Evolutionary conservation across 305 asterid species (phyloP).

Genomic region (Lippia alba): DNA sequence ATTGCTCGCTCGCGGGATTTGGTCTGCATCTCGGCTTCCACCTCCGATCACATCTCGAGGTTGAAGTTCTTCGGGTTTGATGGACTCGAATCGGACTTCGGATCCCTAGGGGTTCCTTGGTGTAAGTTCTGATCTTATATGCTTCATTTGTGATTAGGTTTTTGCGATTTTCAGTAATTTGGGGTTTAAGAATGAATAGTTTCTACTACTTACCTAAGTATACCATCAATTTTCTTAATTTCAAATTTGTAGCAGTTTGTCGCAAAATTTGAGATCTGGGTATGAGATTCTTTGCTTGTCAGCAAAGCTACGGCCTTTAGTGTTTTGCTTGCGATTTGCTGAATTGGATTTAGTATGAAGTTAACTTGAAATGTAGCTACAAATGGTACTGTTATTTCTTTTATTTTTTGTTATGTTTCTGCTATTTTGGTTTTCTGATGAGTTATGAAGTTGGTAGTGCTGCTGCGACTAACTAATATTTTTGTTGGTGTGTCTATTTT

Average conservation of each 20-base stretch:
- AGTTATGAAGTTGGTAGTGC: neutral
- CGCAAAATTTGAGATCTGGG: constrained; percentile 26
- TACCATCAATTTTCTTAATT: neutral
- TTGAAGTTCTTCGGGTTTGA: constrained; percentile 83
- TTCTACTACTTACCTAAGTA: neutral
- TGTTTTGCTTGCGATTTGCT: constrained; percentile 12
- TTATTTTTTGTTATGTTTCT: neutral
- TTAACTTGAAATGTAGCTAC: neutral
- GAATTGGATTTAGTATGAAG: constrained; percentile 20
- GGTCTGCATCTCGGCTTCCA: constrained; percentile 83
- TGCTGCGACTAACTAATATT: constrained; percentile 15
- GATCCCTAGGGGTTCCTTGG: constrained; percentile 98
- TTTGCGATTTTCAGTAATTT: constrained; percentile 14
- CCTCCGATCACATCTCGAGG: constrained; percentile 78
- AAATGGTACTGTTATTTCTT: neutral
- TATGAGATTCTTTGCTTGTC: constrained; percentile 30
- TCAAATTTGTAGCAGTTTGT: neutral
- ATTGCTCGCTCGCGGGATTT: constrained; percentile 68
- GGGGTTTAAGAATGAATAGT: neutral
- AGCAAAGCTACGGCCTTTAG: neutral
- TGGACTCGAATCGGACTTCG: constrained; percentile 81
- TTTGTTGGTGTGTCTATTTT: constrained; percentile 13
- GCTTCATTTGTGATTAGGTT: neutral
- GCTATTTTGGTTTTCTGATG: neutral
- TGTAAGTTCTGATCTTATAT: constrained; percentile 55